A percentile compares a stretch with the other conserved stretches of the same genome.
These are phyloP conservation scores for Leishmania aethiopica DNA, from an alignment of 208 protist species.

Conservation along the genomic window DNA sequence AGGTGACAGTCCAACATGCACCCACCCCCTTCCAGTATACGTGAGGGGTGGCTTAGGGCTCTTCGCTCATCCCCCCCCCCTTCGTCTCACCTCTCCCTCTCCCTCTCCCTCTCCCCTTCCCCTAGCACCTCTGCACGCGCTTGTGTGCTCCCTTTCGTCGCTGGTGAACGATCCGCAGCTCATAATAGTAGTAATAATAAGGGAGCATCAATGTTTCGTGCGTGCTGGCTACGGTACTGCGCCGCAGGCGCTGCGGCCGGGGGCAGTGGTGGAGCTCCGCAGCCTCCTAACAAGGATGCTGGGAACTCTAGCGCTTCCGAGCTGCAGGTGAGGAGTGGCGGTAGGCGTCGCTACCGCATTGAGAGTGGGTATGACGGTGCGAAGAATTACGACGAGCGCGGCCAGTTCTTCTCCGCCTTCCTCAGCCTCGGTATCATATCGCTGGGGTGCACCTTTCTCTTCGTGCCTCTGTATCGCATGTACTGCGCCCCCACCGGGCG, in stretches of 20 bases:
- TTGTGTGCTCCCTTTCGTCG: not conserved
- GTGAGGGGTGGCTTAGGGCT: not conserved
- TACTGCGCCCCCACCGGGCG: conserved; percentile 86
- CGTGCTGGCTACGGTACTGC: conserved; percentile 33
- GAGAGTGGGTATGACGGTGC: conserved; percentile 67
- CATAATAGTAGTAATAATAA: not conserved
- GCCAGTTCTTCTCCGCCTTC: conserved; percentile 87
- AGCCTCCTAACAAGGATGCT: conserved; percentile 1
- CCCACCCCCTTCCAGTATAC: not conserved
- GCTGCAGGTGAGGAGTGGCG: conserved; percentile 3
- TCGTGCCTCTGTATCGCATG: conserved; percentile 89
- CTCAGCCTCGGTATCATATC: conserved; percentile 77
- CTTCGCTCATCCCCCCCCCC: not conserved
- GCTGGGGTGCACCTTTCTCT: conserved; percentile 87
- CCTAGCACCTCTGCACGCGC: not conserved
- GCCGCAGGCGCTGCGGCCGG: conserved; percentile 24
- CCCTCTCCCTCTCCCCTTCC: not conserved
- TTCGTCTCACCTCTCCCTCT: not conserved
- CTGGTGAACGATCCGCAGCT: not conserved
- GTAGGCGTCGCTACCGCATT: conserved; percentile 56
- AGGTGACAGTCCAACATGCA: not conserved
- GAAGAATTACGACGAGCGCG: conserved; percentile 77
- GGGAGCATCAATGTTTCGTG: conserved; percentile 41
- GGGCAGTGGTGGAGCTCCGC: conserved; percentile 4
- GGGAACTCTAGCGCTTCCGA: not conserved